Evolutionary conservation across 371 early-diverging fungal species (phyloP).

Genomic region (Lichtheimia ornata): DNA sequence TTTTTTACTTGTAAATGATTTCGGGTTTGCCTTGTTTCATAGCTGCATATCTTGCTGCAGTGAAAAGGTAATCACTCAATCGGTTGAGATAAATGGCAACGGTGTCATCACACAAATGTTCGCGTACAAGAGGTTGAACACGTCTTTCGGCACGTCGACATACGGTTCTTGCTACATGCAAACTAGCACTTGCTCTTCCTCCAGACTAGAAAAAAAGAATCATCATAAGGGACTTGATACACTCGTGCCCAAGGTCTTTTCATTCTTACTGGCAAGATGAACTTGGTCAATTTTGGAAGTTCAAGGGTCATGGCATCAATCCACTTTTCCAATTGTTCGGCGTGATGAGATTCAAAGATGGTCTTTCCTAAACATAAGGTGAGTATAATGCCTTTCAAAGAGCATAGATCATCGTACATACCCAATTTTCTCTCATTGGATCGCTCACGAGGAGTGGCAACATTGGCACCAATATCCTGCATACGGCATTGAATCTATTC

Average conservation of each 20-base stretch:
- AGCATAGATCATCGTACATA: slow-evolving; percentile 19
- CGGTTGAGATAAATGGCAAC: slow-evolving; percentile 78
- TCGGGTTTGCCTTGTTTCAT: slow-evolving; percentile 68
- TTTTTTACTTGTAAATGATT: slow-evolving; percentile 59
- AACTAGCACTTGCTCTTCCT: slow-evolving; percentile 67
- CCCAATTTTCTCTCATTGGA: slow-evolving; percentile 55
- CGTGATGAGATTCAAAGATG: slow-evolving; percentile 68
- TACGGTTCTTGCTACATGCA: slow-evolving; percentile 75
- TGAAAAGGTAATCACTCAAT: slow-evolving; percentile 89
- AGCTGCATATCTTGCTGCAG: slow-evolving; percentile 82
- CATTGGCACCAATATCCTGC: slow-evolving; percentile 88
- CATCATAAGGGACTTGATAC: neutral
- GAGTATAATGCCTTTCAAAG: no score
- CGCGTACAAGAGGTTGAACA: slow-evolving; percentile 75
- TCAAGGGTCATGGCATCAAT: slow-evolving; percentile 79
- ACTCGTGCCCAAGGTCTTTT: neutral
- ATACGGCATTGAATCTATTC: slow-evolving; percentile 83
- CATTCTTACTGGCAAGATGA: slow-evolving; percentile 78
- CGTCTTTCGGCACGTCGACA: slow-evolving; percentile 88
- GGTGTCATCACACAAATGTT: slow-evolving; percentile 59
- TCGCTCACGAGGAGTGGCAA: slow-evolving; percentile 84
- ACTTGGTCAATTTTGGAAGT: slow-evolving; percentile 79
- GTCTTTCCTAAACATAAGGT: slow-evolving; percentile 46
- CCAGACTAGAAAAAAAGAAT: slow-evolving; percentile 61
- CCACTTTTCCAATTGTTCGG: slow-evolving; percentile 76